Evolutionary conservation across 176 grass and related monocot species (phyloP).

Genomic region (Oryza australiensis): DNA sequence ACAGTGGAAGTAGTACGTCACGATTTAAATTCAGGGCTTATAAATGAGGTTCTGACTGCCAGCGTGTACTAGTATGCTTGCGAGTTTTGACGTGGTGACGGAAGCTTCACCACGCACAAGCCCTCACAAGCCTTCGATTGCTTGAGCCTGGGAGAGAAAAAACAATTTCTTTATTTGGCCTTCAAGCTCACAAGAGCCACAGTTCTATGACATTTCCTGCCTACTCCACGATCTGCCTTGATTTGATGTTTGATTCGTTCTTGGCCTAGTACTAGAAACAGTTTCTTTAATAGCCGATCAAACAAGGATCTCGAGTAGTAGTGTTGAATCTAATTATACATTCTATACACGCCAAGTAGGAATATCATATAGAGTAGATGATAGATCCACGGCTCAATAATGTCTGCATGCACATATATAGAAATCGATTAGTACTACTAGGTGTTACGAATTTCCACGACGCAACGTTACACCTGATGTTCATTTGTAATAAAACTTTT

Average conservation of each 20-base stretch:
- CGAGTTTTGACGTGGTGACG: neutral
- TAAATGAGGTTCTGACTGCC: slow-evolving; percentile 26
- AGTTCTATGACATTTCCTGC: neutral
- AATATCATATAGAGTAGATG: neutral
- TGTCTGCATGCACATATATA: neutral
- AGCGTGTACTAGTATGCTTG: neutral
- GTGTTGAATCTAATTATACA: neutral
- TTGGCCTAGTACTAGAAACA: neutral
- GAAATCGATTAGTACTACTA: neutral
- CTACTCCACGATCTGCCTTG: neutral
- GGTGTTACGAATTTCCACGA: neutral
- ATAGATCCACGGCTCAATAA: neutral
- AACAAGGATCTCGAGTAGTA: neutral
- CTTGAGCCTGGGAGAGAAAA: neutral
- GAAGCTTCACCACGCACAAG: neutral
- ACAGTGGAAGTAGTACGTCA: neutral
- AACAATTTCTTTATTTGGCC: neutral
- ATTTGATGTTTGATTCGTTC: slow-evolving; percentile 34
- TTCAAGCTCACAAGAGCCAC: neutral
- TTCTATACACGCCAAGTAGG: neutral
- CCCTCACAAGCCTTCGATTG: neutral
- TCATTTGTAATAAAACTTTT: too few species aligned
- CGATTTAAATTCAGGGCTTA: neutral
- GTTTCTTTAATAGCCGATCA: neutral
- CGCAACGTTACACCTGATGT: neutral